Evolutionary conservation across 2,329 filamentous ascomycete genomes (phyloP).

Genomic region (Xylariomycetidae sp.): DNA sequence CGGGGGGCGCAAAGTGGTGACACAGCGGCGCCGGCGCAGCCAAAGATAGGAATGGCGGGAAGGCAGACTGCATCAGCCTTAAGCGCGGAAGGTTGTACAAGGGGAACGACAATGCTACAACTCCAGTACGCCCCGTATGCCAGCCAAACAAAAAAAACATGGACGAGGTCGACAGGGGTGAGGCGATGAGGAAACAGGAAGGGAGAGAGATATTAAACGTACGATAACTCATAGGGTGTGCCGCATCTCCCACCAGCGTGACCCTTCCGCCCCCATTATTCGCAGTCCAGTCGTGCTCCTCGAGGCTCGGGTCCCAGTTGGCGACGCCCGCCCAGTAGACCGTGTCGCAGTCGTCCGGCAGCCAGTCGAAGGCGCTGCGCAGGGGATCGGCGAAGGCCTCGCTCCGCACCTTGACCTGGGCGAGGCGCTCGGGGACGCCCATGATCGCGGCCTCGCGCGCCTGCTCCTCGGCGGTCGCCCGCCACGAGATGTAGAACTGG

Average conservation of each 20-base stretch:
- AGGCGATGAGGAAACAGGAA: neutral
- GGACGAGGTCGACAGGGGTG: neutral
- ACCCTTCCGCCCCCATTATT: conserved; percentile 23
- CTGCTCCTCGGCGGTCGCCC: conserved; percentile 33
- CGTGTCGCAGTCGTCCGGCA: conserved; percentile 23
- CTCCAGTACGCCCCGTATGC: too few species aligned
- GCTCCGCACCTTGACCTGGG: conserved; percentile 34
- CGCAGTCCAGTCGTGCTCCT: conserved; percentile 26
- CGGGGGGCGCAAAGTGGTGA: too few species aligned
- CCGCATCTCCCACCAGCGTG: conserved; percentile 29
- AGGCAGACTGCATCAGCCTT: too few species aligned
- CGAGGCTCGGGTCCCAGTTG: conserved; percentile 28
- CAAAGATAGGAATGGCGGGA: too few species aligned
- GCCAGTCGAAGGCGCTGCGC: conserved; percentile 33
- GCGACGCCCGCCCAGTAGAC: conserved; percentile 24
- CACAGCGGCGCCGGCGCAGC: too few species aligned
- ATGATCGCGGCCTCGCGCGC: conserved; percentile 25
- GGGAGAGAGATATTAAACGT: conserved; percentile 10
- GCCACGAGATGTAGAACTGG: conserved; percentile 45
- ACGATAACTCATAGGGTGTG: conserved; percentile 32
- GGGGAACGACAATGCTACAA: too few species aligned
- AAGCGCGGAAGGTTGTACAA: too few species aligned
- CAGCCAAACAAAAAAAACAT: too few species aligned
- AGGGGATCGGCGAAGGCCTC: conserved; percentile 37
- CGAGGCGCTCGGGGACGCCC: conserved; percentile 29